These are phyloP conservation scores for Mangifera indica DNA, from an alignment of 345 rosid genomes.

Conservation along the genomic window DNA sequence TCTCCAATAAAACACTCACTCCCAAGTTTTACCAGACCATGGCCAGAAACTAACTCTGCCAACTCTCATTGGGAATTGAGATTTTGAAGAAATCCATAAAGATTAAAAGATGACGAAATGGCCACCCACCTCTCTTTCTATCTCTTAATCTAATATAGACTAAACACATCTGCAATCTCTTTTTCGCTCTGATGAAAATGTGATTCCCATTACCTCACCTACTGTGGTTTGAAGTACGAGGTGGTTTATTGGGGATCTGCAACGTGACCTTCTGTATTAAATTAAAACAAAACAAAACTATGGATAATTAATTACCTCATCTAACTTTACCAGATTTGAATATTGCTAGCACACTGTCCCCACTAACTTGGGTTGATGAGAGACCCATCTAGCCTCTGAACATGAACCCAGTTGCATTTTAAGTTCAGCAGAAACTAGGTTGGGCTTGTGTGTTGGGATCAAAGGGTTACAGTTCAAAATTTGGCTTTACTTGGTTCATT, in stretches of 20 bases:
- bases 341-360: neutral
- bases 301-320: neutral
- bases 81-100: slow-evolving; percentile 7
- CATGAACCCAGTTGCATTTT: too few species aligned
- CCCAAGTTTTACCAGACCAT: slow-evolving; percentile 35
- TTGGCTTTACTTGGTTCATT: too few species aligned
- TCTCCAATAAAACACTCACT: slow-evolving; percentile 30
- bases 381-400: too few species aligned
- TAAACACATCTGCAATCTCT: neutral
- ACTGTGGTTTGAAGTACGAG: slow-evolving; percentile 17
- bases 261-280: slow-evolving; percentile 13
- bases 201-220: slow-evolving; percentile 21
- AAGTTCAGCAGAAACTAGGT: too few species aligned
- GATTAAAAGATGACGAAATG: slow-evolving; percentile 38
- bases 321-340: neutral
- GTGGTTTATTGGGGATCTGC: slow-evolving; percentile 47
- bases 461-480: too few species aligned
- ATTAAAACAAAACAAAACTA: too few species aligned
- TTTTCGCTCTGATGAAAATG: slow-evolving; percentile 17
- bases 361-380: neutral
- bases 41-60: slow-evolving; percentile 7
- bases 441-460: too few species aligned
- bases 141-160: neutral
- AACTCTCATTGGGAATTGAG: slow-evolving; percentile 36
- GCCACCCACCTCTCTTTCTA: slow-evolving; percentile 20